Evolutionary conservation across 768 basidiomycete genomes (phyloP).

Genomic region (Boletus sp.): DNA sequence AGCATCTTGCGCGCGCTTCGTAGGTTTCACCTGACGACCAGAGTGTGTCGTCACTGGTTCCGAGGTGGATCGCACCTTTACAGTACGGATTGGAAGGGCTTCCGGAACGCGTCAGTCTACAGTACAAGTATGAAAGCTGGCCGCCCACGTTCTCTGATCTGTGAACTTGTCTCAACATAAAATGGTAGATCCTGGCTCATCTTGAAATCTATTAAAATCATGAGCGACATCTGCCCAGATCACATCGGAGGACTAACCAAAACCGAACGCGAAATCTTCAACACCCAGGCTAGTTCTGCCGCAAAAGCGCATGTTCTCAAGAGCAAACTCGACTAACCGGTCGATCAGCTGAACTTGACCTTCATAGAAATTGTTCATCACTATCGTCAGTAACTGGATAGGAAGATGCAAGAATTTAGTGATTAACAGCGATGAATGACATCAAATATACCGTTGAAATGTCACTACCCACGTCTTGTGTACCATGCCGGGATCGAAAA

Average conservation of each 20-base stretch:
- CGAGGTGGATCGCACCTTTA: not conserved
- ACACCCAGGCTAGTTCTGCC: slow-evolving; percentile 18
- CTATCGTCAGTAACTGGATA: slow-evolving; percentile 27
- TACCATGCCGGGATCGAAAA: slow-evolving; percentile 22
- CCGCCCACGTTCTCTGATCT: slow-evolving; percentile 26
- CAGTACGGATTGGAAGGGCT: slow-evolving; percentile 14
- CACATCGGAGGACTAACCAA: slow-evolving; percentile 18
- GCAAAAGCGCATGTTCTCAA: slow-evolving; percentile 22
- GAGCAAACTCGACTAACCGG: slow-evolving; percentile 23
- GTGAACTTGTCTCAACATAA: slow-evolving; percentile 24
- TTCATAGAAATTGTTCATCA: slow-evolving; percentile 33
- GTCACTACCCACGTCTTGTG: slow-evolving; percentile 13
- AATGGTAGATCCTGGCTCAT: slow-evolving; percentile 34
- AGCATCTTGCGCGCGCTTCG: slow-evolving; percentile 18
- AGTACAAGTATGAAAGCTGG: not conserved
- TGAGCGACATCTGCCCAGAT: not conserved
- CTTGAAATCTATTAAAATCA: slow-evolving; percentile 19
- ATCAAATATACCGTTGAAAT: slow-evolving; percentile 19
- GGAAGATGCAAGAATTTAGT: not conserved
- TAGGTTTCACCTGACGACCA: slow-evolving; percentile 25
- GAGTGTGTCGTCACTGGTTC: slow-evolving; percentile 20
- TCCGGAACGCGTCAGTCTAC: slow-evolving; percentile 3
- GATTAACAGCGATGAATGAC: not conserved
- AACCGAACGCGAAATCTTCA: slow-evolving; percentile 30
- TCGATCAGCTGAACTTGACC: slow-evolving; percentile 30